Evolutionary conservation across 305 asterid genomes (phyloP).

Genomic region (Euphrasia arctica): DNA sequence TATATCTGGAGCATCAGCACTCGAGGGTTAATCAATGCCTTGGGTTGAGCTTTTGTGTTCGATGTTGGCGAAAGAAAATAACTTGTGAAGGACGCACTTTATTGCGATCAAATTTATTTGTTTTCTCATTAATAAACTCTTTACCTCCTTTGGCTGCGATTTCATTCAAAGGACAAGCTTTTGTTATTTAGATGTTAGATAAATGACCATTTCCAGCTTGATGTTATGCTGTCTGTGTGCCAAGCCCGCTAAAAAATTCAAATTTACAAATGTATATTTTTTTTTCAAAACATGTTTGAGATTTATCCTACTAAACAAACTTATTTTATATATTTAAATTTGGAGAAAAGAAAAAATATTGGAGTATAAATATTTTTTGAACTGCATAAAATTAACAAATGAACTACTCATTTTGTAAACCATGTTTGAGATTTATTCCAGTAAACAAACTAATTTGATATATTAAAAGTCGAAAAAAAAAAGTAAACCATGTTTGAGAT

Average conservation of each 20-base stretch:
- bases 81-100: constrained; percentile 24
- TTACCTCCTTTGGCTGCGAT: constrained; percentile 4
- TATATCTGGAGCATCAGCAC: constrained; percentile 97
- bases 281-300: too few species aligned
- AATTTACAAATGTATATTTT: too few species aligned
- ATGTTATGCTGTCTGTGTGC: background rate
- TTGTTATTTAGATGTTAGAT: constrained; percentile 5
- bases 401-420: too few species aligned
- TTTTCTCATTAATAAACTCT: constrained; percentile 20
- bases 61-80: constrained; percentile 43
- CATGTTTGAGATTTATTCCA: too few species aligned
- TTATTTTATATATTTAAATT: too few species aligned
- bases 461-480: too few species aligned
- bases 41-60: background rate
- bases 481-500: too few species aligned
- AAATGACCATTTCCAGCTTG: background rate
- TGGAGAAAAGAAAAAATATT: too few species aligned
- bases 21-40: constrained; percentile 46
- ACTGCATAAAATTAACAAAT: too few species aligned
- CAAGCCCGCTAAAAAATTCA: background rate
- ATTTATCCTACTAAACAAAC: too few species aligned
- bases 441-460: too few species aligned
- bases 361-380: too few species aligned
- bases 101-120: constrained; percentile 1
- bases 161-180: constrained; percentile 18